Percentiles rank a stretch among this genome's conserved stretches.
These are phyloP conservation scores for Lactarius tabidus DNA, from an alignment of 768 basidiomycete genomes.

Conservation along the genomic window DNA sequence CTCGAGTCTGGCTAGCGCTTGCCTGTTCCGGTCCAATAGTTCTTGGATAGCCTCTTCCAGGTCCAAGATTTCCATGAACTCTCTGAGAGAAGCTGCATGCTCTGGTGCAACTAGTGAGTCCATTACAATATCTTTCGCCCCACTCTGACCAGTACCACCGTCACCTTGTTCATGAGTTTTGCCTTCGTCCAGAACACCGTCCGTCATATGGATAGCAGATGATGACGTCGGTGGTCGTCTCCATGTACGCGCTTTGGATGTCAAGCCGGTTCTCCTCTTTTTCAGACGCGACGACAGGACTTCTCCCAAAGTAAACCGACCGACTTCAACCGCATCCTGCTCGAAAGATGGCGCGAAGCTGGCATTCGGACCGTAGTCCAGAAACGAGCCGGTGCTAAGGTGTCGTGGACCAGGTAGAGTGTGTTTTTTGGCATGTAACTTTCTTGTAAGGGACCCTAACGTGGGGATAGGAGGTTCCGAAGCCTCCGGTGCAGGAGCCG, in stretches of 20 bases:
- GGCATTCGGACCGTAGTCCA: constrained; percentile 73
- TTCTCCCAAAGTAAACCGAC: constrained; percentile 56
- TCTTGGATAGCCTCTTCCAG: constrained; percentile 67
- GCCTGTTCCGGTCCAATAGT: constrained; percentile 60
- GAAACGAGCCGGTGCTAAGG: constrained; percentile 60
- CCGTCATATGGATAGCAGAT: background rate
- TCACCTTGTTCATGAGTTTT: constrained; percentile 18
- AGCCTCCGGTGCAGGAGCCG: constrained; percentile 38
- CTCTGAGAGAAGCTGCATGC: constrained; percentile 54
- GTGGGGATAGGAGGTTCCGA: constrained; percentile 38
- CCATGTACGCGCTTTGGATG: constrained; percentile 25
- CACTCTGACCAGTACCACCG: constrained; percentile 17
- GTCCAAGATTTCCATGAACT: constrained; percentile 55
- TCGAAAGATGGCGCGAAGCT: constrained; percentile 80
- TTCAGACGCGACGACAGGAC: constrained; percentile 50
- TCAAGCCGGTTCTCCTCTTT: constrained; percentile 34
- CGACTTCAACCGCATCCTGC: constrained; percentile 70
- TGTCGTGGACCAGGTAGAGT: constrained; percentile 47
- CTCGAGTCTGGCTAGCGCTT: constrained; percentile 59
- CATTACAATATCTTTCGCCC: constrained; percentile 40
- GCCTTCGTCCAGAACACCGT: constrained; percentile 16
- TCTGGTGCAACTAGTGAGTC: constrained; percentile 54
- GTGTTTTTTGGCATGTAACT: constrained; percentile 39
- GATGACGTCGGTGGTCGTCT: background rate
- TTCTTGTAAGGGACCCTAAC: constrained; percentile 54